Base-by-base conservation (phyloP, 495 filamentous ascomycete genomes). In the Letharia lupina region DNA sequence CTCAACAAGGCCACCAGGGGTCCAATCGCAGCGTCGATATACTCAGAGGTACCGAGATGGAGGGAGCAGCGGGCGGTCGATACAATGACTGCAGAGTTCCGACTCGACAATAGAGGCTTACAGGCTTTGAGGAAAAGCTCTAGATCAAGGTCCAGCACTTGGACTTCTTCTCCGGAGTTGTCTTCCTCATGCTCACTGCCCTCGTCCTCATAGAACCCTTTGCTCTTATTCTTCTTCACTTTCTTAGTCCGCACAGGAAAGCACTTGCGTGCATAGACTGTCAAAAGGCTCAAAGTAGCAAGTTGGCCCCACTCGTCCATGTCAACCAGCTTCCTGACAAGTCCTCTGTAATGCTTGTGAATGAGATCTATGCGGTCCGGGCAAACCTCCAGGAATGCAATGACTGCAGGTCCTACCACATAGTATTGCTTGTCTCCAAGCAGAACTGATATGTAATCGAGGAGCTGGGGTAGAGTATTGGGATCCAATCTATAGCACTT, bases 271-370 rank as follows among this genome's bases (percentile, higher is more conserved):
- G 90, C 86, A 71, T 98, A 98, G 37, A 86, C 74, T 8, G 87
- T 88, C 83, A 98, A 85, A 65, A 98, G 76, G 57, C 86, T 84
- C 69, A 98, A 69, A 13, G 89, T 89, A 0, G 89, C 87, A 4
- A 97, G 75, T 75, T 98, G 94, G 56, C 91, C 87, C 94, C 94
- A 98, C 75, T 98, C 94, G 76, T 98, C 94, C 94, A 98, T 98
- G 72, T 98, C 94, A 39, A 97, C 90, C 40, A 98, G 77, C 79
- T 96, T 96, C 75, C 86, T 90, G 50, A 93, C 85, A 56, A 98
- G 76, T 60, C 82, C 79, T 66, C 90, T 83, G 73, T 97, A 98
- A 72, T 93, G 89, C 70, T 89, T 86, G 76, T 98, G 95, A 62
- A 98, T 85, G 56, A 98, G 75, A 71, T 93, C 91, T 61, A 95